Base-by-base conservation (phyloP, 2,329 filamentous ascomycete genomes). In the Arthroderma sp. region DNA sequence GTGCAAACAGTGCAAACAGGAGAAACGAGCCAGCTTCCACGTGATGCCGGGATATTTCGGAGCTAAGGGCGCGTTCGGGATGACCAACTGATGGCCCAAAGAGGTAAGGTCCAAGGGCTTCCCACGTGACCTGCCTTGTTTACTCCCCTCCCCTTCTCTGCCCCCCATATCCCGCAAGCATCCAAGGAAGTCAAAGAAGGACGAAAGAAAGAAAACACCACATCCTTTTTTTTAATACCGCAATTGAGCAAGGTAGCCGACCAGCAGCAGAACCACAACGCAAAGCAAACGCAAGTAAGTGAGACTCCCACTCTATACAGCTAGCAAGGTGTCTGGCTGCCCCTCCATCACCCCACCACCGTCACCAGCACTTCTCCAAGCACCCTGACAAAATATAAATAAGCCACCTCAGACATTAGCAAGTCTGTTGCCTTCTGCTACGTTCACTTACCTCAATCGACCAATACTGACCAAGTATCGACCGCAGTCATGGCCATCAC, bases 401-500 rank as follows among this genome's bases (percentile, higher is more conserved):
- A 51, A 51, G n/a, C 47, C 47, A 15, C 15, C 25, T 13, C 9
- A 25, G 47, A 51, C 47, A 51, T 15, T n/a, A 31, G 6, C 13
- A 21, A 13, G n/a, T 17, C 41, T 37, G 35, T 13, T 43, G 17
- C 17, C 39, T 51, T 15, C 28, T 21, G 23, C 17, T 41, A 43
- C 55, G 23, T 47, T 58, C 53, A 39, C 13, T 25, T 43, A 23
- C 49, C 31, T 21, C 23, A 28, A 28, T 28, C 52, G 59, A 58
- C 59, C 54, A 35, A 58, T 62, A 61, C 38, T 61, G 37, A 39
- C 43, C 21, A 38, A 35, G 38, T 15, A 51, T 33, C 37, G 56
- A 17, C 47, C 47, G 47, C 28, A 51, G 47, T 44, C 66, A 98
- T 98, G 93, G 79, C 87, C 70, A 88, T 93, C 77, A 84, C 84